Conservation (phyloP, 1,284 basidiomycete genomes). For the Gymnopus androsaceus region DNA sequence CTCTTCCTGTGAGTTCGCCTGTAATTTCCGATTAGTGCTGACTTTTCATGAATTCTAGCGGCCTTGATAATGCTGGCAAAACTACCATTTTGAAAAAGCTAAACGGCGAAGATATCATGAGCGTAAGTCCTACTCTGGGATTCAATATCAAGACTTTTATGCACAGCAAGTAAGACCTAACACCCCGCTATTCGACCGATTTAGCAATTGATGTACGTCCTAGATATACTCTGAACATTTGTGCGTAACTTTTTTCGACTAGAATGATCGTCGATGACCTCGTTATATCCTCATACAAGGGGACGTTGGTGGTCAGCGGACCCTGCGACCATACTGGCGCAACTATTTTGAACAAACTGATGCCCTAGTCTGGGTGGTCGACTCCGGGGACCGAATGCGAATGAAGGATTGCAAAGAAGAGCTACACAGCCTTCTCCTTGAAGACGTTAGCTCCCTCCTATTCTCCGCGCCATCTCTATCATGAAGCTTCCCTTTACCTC, state of each 20-base stretch:
- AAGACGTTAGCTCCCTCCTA: conserved; percentile 74
- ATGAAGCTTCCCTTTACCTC: conserved; percentile 16
- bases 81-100: conserved; percentile 97
- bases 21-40: background rate
- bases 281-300: conserved; percentile 48
- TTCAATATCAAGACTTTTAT: conserved; percentile 99
- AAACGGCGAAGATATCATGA: conserved; percentile 86
- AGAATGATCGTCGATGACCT: conserved; percentile 18
- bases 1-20: conserved; percentile 79
- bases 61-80: conserved; percentile 99
- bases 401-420: conserved; percentile 90
- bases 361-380: conserved; percentile 98
- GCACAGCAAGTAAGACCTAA: conserved; percentile 75
- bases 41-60: conserved; percentile 51
- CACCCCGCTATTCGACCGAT: background rate
- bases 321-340: conserved; percentile 95
- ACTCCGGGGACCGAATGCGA: conserved; percentile 88
- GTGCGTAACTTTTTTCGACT: conserved; percentile 48
- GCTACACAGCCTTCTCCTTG: conserved; percentile 81
- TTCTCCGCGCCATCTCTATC: conserved; percentile 10
- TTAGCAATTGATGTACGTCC: conserved; percentile 14
- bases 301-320: conserved; percentile 98
- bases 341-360: conserved; percentile 99
- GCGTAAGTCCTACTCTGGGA: conserved; percentile 91
- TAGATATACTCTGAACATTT: conserved; percentile 92